Conservation (phyloP, 179 eudicot species). For the Beta lomatogona region DNA sequence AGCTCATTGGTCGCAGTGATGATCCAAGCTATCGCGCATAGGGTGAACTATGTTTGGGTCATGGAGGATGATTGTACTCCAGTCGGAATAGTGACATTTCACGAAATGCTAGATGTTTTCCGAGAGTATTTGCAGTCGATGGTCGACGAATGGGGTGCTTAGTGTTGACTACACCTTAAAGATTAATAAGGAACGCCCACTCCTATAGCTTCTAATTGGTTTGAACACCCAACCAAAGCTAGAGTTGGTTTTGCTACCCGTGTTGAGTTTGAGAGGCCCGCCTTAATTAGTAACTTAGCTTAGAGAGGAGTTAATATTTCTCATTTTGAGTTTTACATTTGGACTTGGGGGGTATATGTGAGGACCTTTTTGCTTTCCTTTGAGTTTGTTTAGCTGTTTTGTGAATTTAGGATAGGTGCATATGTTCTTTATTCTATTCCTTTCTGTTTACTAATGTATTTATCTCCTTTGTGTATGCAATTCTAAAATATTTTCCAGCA, state of each 20-base stretch:
- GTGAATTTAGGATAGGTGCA: constrained; percentile 18
- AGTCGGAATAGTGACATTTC: constrained; percentile 42
- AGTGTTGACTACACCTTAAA: background rate
- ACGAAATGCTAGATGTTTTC: constrained; percentile 44
- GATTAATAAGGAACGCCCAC: background rate
- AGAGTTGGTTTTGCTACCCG: background rate
- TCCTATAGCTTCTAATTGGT: background rate
- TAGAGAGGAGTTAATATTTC: background rate
- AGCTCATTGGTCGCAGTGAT: constrained; percentile 48
- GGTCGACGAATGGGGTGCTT: constrained; percentile 24
- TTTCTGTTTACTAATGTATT: constrained; percentile 1
- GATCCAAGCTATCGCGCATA: constrained; percentile 51
- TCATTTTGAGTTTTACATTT: background rate
- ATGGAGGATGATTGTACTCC: constrained; percentile 36
- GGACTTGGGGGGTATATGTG: background rate
- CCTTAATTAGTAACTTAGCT: background rate
- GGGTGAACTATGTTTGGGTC: constrained; percentile 50
- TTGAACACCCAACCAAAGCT: background rate
- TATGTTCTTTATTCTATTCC: constrained; percentile 2
- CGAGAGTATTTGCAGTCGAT: constrained; percentile 37
- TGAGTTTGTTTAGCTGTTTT: background rate
- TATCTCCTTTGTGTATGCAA: background rate
- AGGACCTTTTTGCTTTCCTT: constrained; percentile 4
- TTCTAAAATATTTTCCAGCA: background rate
- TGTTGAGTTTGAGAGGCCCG: constrained; percentile 1